Percentiles rank a stretch among this genome's conserved stretches.
Evolutionary conservation across 2,329 filamentous ascomycete species (phyloP).

Genomic region (Fusarium sublunatum): DNA sequence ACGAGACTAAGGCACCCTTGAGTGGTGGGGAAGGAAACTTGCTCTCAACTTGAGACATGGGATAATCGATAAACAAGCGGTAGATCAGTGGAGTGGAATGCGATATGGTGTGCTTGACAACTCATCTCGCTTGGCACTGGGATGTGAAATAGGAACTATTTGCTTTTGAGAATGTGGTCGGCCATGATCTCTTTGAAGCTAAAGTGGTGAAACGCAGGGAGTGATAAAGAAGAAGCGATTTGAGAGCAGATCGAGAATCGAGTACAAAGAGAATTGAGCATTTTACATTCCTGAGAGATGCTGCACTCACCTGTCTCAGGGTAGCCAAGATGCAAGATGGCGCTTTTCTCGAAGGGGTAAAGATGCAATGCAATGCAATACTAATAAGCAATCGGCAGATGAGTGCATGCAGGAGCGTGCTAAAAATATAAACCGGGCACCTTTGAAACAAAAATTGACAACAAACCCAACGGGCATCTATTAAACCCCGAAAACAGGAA

Average conservation of each 20-base stretch:
- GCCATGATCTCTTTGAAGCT: neutral
- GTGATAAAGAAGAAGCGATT: neutral
- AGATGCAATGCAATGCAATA: conserved; percentile 3
- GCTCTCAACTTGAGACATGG: neutral
- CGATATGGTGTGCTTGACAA: neutral
- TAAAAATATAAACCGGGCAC: conserved; percentile 5
- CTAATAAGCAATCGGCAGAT: neutral
- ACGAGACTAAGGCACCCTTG: neutral
- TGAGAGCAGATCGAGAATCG: neutral
- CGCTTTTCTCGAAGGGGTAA: conserved; percentile 18
- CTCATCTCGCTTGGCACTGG: neutral
- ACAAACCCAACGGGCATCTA: neutral
- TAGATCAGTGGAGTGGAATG: conserved; percentile 13
- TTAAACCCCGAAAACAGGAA: neutral
- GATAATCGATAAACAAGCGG: neutral
- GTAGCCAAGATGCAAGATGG: conserved; percentile 2
- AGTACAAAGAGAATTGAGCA: neutral
- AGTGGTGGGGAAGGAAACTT: neutral
- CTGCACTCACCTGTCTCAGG: neutral
- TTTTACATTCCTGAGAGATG: neutral
- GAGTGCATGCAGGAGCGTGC: neutral
- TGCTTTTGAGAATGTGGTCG: neutral
- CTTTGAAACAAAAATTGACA: neutral
- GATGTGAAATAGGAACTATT: neutral
- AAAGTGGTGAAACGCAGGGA: neutral